A percentile compares a stretch with the other conserved stretches of the same genome.
Conservation (phyloP, 2,329 filamentous ascomycete species). For the Stachybotrys chartarum region DNA sequence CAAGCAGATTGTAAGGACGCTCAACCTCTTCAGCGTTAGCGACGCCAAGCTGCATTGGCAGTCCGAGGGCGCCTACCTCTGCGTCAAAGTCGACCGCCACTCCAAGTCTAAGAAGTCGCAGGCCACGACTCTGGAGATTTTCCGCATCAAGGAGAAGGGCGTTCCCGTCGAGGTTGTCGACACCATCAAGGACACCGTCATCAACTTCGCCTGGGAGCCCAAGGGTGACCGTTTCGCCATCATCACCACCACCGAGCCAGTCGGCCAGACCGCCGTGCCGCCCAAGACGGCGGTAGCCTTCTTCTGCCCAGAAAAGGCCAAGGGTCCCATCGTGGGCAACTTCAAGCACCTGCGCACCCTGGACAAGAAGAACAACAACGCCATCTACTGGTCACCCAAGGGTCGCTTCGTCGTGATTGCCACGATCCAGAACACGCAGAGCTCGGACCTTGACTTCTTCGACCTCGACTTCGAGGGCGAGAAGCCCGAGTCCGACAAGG, state of each 20-base stretch:
- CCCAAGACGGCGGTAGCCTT: conserved; percentile 94
- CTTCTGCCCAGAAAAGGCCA: conserved; percentile 93
- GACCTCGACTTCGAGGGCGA: conserved; percentile 98
- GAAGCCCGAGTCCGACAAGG: conserved; percentile 87
- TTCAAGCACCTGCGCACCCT: conserved; percentile 94
- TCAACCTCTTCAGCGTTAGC: conserved; percentile 96
- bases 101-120: conserved; percentile 99
- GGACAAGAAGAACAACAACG: conserved; percentile 99
- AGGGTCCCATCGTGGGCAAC: conserved; percentile 74
- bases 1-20: conserved; percentile 86
- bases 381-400: conserved; percentile 97
- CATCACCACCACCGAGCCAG: conserved; percentile 86
- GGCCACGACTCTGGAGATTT: conserved; percentile 95
- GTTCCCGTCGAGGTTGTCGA: conserved; percentile 98
- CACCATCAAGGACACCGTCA: conserved; percentile 95
- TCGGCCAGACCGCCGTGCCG: conserved; percentile 69
- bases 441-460: conserved; percentile 94
- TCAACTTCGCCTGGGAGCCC: conserved; percentile 99
- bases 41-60: conserved; percentile 99
- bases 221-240: conserved; percentile 96
- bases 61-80: conserved; percentile 86
- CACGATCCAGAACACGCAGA: conserved; percentile 86
- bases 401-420: conserved; percentile 93
- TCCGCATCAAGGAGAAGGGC: conserved; percentile 94
- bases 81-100: conserved; percentile 97